Evolutionary conservation across 1,284 basidiomycete species (phyloP).

Genomic region (Vanrija sp.): DNA sequence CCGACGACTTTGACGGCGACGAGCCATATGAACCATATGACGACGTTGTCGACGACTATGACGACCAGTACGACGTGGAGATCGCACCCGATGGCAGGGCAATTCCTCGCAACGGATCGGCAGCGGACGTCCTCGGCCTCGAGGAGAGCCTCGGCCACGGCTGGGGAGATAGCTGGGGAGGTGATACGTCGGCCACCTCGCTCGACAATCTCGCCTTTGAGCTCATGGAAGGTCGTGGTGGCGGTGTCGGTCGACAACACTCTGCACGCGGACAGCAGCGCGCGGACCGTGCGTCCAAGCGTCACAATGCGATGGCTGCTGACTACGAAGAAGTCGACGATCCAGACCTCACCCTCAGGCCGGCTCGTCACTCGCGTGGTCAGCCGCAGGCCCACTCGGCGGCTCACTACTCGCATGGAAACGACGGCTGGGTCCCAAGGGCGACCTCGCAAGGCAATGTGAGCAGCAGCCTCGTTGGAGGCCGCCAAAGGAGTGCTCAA

Average conservation of each 20-base stretch:
- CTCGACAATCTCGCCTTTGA: constrained; percentile 39
- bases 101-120: constrained; percentile 8
- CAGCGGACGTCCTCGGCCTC: constrained; percentile 25
- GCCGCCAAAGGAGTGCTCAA: neutral
- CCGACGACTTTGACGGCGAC: constrained; percentile 55
- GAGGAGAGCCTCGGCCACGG: constrained; percentile 24
- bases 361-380: neutral
- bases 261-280: neutral
- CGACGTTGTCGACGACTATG: constrained; percentile 2
- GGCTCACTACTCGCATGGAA: neutral
- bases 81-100: constrained; percentile 70
- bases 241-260: neutral
- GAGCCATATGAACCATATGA: neutral
- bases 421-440: constrained; percentile 50
- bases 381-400: neutral
- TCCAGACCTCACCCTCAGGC: constrained; percentile 14
- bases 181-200: constrained; percentile 5
- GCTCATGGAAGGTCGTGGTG: constrained; percentile 25
- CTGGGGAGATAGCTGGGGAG: constrained; percentile 25
- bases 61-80: constrained; percentile 28
- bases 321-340: constrained; percentile 1
- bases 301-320: constrained; percentile 12
- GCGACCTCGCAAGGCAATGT: constrained; percentile 50
- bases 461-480: constrained; percentile 15
- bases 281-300: neutral